These are phyloP conservation scores for Aspergillus viridinutans DNA, from an alignment of 2,329 filamentous ascomycete species.

Conservation along the genomic window DNA sequence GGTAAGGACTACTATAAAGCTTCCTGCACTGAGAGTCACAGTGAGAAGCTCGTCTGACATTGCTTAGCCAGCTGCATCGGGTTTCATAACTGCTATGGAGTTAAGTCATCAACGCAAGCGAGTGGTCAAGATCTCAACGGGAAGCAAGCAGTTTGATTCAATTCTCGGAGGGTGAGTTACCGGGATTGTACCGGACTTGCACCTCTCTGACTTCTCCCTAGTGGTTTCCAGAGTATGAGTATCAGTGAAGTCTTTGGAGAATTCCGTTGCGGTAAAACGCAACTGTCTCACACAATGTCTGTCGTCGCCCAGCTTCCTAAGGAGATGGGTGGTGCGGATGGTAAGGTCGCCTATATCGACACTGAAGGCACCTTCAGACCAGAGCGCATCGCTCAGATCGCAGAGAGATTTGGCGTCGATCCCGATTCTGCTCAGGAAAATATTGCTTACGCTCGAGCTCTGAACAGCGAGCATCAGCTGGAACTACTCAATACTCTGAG, in stretches of 20 bases:
- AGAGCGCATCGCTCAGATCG: slow-evolving; percentile 63
- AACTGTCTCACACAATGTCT: slow-evolving; percentile 65
- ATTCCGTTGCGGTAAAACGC: slow-evolving; percentile 62
- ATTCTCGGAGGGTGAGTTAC: slow-evolving; percentile 56
- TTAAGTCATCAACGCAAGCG: slow-evolving; percentile 59
- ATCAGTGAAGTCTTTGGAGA: slow-evolving; percentile 54
- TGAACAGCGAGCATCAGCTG: slow-evolving; percentile 64
- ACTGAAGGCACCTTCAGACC: slow-evolving; percentile 64
- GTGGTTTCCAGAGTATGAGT: slow-evolving; percentile 66
- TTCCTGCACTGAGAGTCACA: no score
- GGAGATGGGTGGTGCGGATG: slow-evolving; percentile 62
- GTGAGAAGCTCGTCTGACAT: slow-evolving; percentile 1
- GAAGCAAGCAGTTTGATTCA: slow-evolving; percentile 64
- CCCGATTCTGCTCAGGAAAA: slow-evolving; percentile 60
- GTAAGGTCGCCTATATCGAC: slow-evolving; percentile 67
- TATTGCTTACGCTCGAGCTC: slow-evolving; percentile 60
- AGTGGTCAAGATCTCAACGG: slow-evolving; percentile 63
- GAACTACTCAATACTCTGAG: slow-evolving; percentile 60
- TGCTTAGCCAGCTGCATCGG: slow-evolving; percentile 51
- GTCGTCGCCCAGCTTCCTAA: slow-evolving; percentile 56
- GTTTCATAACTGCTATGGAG: slow-evolving; percentile 64
- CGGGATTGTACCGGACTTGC: not conserved
- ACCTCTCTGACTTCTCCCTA: slow-evolving; percentile 21
- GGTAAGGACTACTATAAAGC: slow-evolving; percentile 31
- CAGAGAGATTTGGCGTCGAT: slow-evolving; percentile 61